phyloP scores from a whole-genome alignment of 2,329 filamentous ascomycete genomes.

The Penicillium sp. region DNA sequence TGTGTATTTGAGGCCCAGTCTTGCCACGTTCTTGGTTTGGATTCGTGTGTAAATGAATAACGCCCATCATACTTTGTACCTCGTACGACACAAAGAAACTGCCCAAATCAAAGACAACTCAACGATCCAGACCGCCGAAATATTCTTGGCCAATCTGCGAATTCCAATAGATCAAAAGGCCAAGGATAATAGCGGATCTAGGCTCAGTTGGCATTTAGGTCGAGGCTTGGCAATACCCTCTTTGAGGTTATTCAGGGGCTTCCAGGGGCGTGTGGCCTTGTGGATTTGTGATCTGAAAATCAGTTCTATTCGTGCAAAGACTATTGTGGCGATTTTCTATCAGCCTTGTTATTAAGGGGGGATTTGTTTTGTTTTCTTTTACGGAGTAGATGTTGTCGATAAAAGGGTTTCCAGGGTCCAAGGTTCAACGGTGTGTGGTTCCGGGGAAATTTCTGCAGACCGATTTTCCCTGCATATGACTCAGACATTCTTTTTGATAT shows the following conservation, averaged over 20 bases:
- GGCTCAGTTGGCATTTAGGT: slow-evolving; percentile 8
- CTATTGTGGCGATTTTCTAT: neutral
- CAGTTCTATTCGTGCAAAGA: neutral
- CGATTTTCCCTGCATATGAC: slow-evolving; percentile 2
- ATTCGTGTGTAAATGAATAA: neutral
- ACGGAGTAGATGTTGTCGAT: too few relatives aligned
- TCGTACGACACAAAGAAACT: neutral
- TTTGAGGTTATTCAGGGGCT: slow-evolving; percentile 23
- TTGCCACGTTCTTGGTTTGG: neutral
- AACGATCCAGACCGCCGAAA: slow-evolving; percentile 16
- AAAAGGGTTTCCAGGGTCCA: neutral
- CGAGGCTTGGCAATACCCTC: slow-evolving; percentile 18
- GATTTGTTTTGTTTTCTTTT: neutral
- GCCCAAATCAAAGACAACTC: slow-evolving; percentile 5
- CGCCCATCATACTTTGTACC: neutral
- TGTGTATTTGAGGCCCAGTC: neutral
- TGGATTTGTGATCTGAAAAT: neutral
- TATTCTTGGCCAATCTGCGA: slow-evolving; percentile 4
- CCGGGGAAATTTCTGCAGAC: slow-evolving; percentile 2
- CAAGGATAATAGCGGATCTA: slow-evolving; percentile 21
- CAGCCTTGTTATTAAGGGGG: neutral
- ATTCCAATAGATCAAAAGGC: slow-evolving; percentile 8
- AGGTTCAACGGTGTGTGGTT: neutral
- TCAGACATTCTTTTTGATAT: neutral
- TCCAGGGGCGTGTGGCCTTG: neutral